Evolutionary conservation across 2,329 filamentous ascomycete genomes (phyloP), one percentile per base, ranked within the genome.

Genomic region (Ophiostoma ips): DNA sequence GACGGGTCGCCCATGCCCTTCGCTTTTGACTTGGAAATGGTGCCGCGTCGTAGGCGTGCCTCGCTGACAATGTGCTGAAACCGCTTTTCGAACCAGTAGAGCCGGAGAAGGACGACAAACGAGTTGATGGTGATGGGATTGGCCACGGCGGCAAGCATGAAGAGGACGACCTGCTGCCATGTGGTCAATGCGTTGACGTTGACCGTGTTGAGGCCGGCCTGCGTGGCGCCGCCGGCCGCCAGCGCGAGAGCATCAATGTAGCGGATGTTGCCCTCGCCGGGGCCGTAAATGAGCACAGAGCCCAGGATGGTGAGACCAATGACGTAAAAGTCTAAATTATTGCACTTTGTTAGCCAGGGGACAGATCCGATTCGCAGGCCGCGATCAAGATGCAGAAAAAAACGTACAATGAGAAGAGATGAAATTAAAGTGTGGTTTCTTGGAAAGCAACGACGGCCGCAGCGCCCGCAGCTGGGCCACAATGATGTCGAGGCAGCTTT

Each of bases 81-180:
- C 8, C 89, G 79, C 65, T 94, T 95, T 66, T 98, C 89, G 62
- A 98, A 98, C 90, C 90, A 98, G 66, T 95, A 95, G 2, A 98
- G 71, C 24, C 92, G 84, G 13, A 96, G 74, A 58, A 95, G 90
- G 8, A 98, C 92, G 41, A 98, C 87, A 41, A 79, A 84, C 2
- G 84, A 79, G 61, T 94, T 81, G 58, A 95, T 82, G 44, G 84
- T 81, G 54, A 95, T 92, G 0, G 88, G 88, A 47, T 87, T 94
- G 24, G 83, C 80, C 12, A 87, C 58, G 71, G 87, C 81, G 4
- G 83, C 71, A 37, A 86, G 71, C 7, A 88, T 59, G 58, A 83
- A 88, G 24, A 94, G 68, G 47, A 84, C 72, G 38, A 86, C 64
- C 66, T 92, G 84, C 62, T 87, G 83, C 55, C 83, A 85, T 5